Evolutionary conservation across 306 rosid genomes (phyloP), one percentile per base, ranked within the genome.

Genomic region (Coriaria nepalensis): DNA sequence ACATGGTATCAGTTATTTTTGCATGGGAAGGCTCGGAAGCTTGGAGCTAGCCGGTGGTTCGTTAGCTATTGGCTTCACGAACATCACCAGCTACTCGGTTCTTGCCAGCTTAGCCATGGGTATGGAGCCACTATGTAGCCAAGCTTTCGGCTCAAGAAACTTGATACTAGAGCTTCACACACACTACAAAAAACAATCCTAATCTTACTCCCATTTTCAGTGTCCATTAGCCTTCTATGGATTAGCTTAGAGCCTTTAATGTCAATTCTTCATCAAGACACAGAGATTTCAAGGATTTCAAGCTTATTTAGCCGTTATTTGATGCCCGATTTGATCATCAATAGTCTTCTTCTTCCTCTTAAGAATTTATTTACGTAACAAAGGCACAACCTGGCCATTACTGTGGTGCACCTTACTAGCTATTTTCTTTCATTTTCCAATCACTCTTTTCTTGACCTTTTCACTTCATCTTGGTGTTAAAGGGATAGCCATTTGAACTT

Each of bases 311-410:
- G 94, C 54, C 63, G 56, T 2, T 81, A 71, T 29, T 78, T 94
- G 12, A 67, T 87, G 54, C 96, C 94, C 2, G 94, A 87, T 63
- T 83, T 87, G 35, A n/a, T 83, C 0, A 76, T 86, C 0, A 80
- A 80, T 5, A 71, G 80, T 56, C 54, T 87, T 9, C 82, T 87
- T 40, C 87, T 71, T 44, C 96, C 96, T 7, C 48, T 87, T 87
- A 5, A 72, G 93, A 0, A 83, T 87, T 45, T 80, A 73, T 43
- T 55, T 87, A 12, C 80, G 94, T 7, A 76, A 81, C 43, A 71
- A 73, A 63, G 81, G 83, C 13, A 67, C 68, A 40, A 76, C 85
- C 5, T 87, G 93, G 96, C 93, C 94, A 10, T 37, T 87, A 2
- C 37, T 87, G 62, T 83, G 85, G 86, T 69, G 76, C 64, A 78